A percentile compares a stretch with the other conserved stretches of the same genome.
phyloP scores from a whole-genome alignment of 805 yeast genomes.

The Saccharomycopsis lassenensis region DNA sequence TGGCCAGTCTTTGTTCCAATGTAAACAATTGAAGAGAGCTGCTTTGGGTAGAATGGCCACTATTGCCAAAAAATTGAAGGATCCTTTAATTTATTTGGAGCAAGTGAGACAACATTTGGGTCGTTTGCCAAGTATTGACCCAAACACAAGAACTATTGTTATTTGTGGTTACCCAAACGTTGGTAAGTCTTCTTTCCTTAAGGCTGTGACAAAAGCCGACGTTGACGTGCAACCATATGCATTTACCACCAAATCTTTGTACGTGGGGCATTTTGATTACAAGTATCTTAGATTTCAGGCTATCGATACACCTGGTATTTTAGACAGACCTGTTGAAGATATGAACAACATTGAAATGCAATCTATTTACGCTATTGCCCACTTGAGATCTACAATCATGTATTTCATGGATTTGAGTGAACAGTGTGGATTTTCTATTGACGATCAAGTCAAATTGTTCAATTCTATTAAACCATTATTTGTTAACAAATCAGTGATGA shows the following conservation, averaged over 20 bases:
- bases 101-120: conserved; percentile 99
- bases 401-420: conserved; percentile 98
- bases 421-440: conserved; percentile 97
- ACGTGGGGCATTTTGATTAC: conserved; percentile 98
- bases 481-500: conserved; percentile 92
- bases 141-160: conserved; percentile 93
- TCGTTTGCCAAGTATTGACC: conserved; percentile 95
- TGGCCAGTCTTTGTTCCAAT: conserved; percentile 96
- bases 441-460: conserved; percentile 94
- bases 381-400: conserved; percentile 88
- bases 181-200: conserved; percentile 93
- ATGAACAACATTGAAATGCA: conserved; percentile 99
- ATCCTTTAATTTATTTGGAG: conserved; percentile 85
- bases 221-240: conserved; percentile 99
- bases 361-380: conserved; percentile 97
- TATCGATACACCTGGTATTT: conserved; percentile 97
- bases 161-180: conserved; percentile 99
- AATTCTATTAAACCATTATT: conserved; percentile 95
- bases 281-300: conserved; percentile 97
- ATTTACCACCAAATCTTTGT: conserved; percentile 93
- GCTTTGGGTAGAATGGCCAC: conserved; percentile 99
- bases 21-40: conserved; percentile 97
- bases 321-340: conserved; percentile 98
- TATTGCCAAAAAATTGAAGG: conserved; percentile 87
- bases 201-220: conserved; percentile 92